A percentile compares a stretch with the other conserved stretches of the same genome.
Evolutionary conservation across 331 rosid species (phyloP).

Genomic region (Rhamnella rubrinervis): DNA sequence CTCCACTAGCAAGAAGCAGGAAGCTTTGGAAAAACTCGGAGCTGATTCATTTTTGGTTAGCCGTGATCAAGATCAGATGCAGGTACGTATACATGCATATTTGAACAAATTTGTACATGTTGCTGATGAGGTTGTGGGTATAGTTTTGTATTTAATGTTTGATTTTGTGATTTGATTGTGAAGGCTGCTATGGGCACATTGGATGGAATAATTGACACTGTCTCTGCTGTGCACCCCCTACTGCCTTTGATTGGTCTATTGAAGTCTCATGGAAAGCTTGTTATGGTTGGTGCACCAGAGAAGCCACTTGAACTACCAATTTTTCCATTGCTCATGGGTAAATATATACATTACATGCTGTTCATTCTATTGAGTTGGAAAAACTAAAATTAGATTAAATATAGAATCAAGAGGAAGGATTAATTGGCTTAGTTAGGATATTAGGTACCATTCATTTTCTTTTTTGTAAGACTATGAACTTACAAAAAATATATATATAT

Average conservation of each 20-base stretch:
- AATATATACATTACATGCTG: background rate
- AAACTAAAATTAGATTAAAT: too few relatives aligned
- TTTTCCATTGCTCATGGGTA: slow-evolving; percentile 37
- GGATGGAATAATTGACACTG: slow-evolving; percentile 61
- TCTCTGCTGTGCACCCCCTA: slow-evolving; percentile 44
- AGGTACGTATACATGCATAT: slow-evolving; percentile 8
- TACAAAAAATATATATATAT: too few relatives aligned
- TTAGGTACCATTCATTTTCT: too few relatives aligned
- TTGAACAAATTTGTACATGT: background rate
- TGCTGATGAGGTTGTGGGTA: background rate
- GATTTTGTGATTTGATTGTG: background rate
- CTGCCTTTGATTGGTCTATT: slow-evolving; percentile 40
- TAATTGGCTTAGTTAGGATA: too few relatives aligned
- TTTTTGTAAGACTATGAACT: background rate
- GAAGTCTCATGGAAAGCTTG: slow-evolving; percentile 48
- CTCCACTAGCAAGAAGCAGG: slow-evolving; percentile 44
- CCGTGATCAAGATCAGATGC: slow-evolving; percentile 36
- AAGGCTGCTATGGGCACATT: slow-evolving; percentile 45
- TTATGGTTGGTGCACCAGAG: slow-evolving; percentile 48
- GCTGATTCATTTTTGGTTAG: slow-evolving; percentile 57
- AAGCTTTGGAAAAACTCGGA: slow-evolving; percentile 39
- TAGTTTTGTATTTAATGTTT: background rate
- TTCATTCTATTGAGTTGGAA: background rate
- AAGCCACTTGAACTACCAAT: slow-evolving; percentile 41
- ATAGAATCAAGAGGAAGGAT: too few relatives aligned